Evolutionary conservation across 2,329 filamentous ascomycete species (phyloP), one percentile per base, ranked within the genome.

Genomic region (Fusarium buxicola): DNA sequence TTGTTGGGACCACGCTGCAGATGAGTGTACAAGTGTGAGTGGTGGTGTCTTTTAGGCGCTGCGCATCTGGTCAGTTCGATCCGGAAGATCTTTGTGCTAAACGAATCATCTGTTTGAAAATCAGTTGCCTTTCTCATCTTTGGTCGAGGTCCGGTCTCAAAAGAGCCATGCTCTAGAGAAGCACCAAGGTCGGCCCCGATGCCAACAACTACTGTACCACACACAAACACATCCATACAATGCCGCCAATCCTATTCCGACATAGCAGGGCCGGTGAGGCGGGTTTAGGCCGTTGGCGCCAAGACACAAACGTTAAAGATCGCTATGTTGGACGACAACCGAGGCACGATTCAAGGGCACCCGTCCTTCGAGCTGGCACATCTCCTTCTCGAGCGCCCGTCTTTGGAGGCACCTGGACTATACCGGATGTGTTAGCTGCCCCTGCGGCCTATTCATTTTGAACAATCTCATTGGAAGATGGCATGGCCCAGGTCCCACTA

Each of bases 1-100:
- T 98, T 68, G 92, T 88, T 4, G 87, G 87, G 2, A 88, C 86
- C 0, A 73, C 79, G 28, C 72, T 83, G 34, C 66, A 72, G 15
- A 60, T 63, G 44, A 58, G 59, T 21, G 32, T 73, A 48, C 43
- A 54, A 16, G 56, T 72, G 34, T 48, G 30, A 59, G 61, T 32
- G 30, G 11, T n/a, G 36, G 18, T 5, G 40, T 16, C 40, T 30
- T 21, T 21, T 63, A 31, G 18, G 21, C 25, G 9, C 11, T 21
- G 32, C n/a, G 21, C 9, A 15, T 8, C 21, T 44, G 46, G 32
- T 28, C 18, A 21, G 13, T 35, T 21, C 48, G 24, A 49, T 48
- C 11, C 28, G 13, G n/a, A 47, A 44, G 38, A 25, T 36, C 5
- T 38, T 31, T 18, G 46, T 58, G 8, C 53, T 34, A 54, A 45